Base-by-base conservation (phyloP, 495 filamentous ascomycete genomes). In the Tuber calosporum region DNA sequence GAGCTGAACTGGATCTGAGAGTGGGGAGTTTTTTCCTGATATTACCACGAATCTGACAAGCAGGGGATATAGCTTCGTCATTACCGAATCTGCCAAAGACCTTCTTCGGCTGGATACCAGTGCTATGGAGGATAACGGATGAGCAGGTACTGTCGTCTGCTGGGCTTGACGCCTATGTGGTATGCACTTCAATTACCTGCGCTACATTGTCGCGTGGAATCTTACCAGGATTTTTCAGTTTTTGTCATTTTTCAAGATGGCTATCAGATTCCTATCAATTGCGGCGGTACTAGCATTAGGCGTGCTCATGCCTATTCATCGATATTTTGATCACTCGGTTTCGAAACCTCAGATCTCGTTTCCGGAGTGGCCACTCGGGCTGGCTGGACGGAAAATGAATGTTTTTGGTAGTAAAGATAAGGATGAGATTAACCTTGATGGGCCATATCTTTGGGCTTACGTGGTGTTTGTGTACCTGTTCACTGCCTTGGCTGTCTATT, bases 141-240 rank as follows among this genome's bases (percentile, higher is more conserved):
- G 88, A 96, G 79, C 89, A 98, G 82, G 88, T 98, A 34, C 85
- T 99, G 67, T 89, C 90, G 48, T 95, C 94, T 40, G 94, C 94
- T 19, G 96, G 96, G 0, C 85, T 99, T 67, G 96, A 99, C 84
- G 96, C 95, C 70, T 99, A 90, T 83, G 95, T 97, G 76, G 92
- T 93, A 83, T 81, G 90, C 87, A 66, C 58, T 68, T 15, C 39
- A 19, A 5, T n/a, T 62, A 26, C 13, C 15, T 39, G 30, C 4
- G 38, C 39, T 30, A 30, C 53, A 75, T 62, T 75, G 41, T 58
- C 36, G 26, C 26, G 43, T 36, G 30, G 30, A 26, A 17, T 69
- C 67, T 73, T n/a, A 53, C 70, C 40, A 39, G 67, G 17, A 67
- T 22, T 74, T 67, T 36, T 36, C 78, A 94, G 92, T 97, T 98